phyloP scores from a whole-genome alignment of 805 yeast genomes.

The Kluyveromyces starmeri region DNA sequence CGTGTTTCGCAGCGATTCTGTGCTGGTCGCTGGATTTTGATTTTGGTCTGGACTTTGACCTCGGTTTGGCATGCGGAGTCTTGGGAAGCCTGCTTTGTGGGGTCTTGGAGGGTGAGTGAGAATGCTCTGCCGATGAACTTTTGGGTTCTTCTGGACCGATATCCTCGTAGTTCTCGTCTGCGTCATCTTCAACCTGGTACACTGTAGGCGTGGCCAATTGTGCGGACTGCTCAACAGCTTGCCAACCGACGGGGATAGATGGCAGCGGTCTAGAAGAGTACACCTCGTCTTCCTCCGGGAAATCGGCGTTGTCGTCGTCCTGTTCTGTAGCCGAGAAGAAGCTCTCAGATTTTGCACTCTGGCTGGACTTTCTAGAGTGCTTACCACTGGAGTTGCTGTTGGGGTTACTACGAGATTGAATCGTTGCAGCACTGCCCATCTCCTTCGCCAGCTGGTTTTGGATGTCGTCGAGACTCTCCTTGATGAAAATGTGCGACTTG shows the following conservation, averaged over 20 bases:
- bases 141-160: slow-evolving; percentile 10
- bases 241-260: too few species aligned
- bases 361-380: slow-evolving; percentile 7
- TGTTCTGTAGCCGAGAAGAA: slow-evolving; percentile 21
- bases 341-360: slow-evolving; percentile 14
- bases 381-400: slow-evolving; percentile 1
- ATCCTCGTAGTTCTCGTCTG: slow-evolving; percentile 16
- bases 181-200: background rate
- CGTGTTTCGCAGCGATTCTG: slow-evolving; percentile 2
- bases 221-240: slow-evolving; percentile 2
- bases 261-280: slow-evolving; percentile 21
- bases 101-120: background rate
- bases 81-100: slow-evolving; percentile 8
- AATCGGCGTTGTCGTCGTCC: slow-evolving; percentile 2
- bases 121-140: background rate
- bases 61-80: slow-evolving; percentile 8
- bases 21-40: background rate
- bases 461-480: slow-evolving; percentile 17
- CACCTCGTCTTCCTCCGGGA: slow-evolving; percentile 3
- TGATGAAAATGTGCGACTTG: slow-evolving; percentile 19
- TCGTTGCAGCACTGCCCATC: slow-evolving; percentile 3
- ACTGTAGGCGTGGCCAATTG: too few species aligned
- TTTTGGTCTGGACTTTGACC: slow-evolving; percentile 1
- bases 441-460: slow-evolving; percentile 16
- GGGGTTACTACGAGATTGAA: too few species aligned